A percentile compares a stretch with the other conserved stretches of the same genome.
These are phyloP conservation scores for Thermothelomyces thermophilus DNA, from an alignment of 2,329 filamentous ascomycete genomes.

Conservation along the genomic window DNA sequence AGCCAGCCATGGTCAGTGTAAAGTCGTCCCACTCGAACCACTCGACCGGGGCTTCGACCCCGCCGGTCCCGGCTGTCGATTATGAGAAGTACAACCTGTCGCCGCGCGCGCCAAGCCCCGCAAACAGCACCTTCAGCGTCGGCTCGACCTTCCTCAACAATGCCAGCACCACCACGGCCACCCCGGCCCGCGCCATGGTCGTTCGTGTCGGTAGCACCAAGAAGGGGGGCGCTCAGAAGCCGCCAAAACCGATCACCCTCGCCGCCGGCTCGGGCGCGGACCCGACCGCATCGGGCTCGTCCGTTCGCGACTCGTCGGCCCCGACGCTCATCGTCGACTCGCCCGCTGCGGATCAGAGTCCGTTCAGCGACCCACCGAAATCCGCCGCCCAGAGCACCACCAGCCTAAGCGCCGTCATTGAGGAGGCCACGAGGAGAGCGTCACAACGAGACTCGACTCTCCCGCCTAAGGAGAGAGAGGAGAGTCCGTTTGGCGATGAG, in stretches of 20 bases:
- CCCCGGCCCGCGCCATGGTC: conserved; percentile 51
- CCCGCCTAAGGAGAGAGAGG: conserved; percentile 28
- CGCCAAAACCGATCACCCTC: conserved; percentile 25
- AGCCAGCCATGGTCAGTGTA: conserved; percentile 89
- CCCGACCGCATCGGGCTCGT: conserved; percentile 19
- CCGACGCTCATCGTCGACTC: conserved; percentile 47
- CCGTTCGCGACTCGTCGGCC: conserved; percentile 36
- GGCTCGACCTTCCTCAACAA: conserved; percentile 63
- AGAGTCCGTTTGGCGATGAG: conserved; percentile 53
- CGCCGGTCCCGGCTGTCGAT: conserved; percentile 68
- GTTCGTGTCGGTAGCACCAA: conserved; percentile 52
- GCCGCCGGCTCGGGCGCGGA: conserved; percentile 23
- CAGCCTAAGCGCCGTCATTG: conserved; percentile 49
- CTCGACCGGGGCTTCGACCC: conserved; percentile 47
- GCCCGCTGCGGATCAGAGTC: conserved; percentile 46
- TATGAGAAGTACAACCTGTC: conserved; percentile 47
- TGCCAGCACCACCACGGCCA: conserved; percentile 51
- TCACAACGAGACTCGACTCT: conserved; percentile 32
- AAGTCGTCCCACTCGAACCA: conserved; percentile 59
- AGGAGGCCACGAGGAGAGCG: conserved; percentile 42
- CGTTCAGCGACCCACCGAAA: conserved; percentile 51
- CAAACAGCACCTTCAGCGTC: conserved; percentile 56
- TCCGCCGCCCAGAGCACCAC: conserved; percentile 33
- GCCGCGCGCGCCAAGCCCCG: conserved; percentile 44
- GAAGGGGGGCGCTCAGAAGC: conserved; percentile 33